These are phyloP conservation scores for Paecilomyces sp. DNA, from an alignment of 2,329 filamentous ascomycete genomes.

Conservation along the genomic window DNA sequence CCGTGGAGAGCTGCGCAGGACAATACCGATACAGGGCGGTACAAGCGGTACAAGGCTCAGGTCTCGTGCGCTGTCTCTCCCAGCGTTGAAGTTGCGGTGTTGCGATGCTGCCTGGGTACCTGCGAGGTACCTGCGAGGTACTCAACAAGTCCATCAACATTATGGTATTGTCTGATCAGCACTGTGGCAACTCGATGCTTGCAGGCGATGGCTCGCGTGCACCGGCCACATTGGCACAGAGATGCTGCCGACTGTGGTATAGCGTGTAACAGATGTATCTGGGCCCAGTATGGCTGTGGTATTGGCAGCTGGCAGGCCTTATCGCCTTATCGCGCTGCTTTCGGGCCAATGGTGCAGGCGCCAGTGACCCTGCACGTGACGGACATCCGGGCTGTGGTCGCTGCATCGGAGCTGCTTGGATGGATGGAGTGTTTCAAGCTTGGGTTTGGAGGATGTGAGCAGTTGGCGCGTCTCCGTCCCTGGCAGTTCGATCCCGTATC, in stretches of 20 bases:
- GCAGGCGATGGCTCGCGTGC: background rate
- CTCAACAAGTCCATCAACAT: background rate
- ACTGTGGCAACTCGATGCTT: background rate
- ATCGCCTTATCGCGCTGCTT: constrained; percentile 5
- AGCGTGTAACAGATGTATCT: background rate
- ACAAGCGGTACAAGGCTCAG: background rate
- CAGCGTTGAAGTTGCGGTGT: background rate
- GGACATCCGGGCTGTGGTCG: background rate
- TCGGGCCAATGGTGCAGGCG: constrained; percentile 3
- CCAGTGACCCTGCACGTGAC: background rate
- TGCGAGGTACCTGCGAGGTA: background rate
- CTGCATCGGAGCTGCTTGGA: background rate
- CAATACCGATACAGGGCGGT: background rate
- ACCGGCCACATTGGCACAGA: background rate
- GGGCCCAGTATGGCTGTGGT: background rate
- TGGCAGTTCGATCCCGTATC: background rate
- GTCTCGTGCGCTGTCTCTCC: background rate
- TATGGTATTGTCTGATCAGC: background rate
- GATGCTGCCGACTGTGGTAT: background rate
- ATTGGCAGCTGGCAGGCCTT: background rate
- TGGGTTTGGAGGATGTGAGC: background rate
- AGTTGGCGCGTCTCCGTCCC: background rate
- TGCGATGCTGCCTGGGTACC: background rate
- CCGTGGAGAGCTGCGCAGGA: background rate
- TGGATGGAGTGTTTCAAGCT: background rate